A percentile compares a stretch with the other conserved stretches of the same genome.
These are phyloP conservation scores for Clitocybe nebularis DNA, from an alignment of 1,284 basidiomycete species.

Conservation along the genomic window DNA sequence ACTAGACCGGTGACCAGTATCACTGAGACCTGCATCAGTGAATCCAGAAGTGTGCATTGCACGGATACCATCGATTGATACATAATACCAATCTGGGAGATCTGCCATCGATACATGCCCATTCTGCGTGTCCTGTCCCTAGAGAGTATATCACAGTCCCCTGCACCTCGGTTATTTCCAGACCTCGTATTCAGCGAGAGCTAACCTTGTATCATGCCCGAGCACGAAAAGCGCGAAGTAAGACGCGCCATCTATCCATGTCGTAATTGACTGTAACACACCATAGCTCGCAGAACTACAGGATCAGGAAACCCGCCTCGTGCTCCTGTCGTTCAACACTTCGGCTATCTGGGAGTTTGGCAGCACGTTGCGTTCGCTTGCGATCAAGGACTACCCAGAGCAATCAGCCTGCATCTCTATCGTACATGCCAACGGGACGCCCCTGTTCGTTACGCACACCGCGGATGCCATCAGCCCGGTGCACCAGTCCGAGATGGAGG, in stretches of 20 bases:
- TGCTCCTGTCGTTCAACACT: constrained; percentile 10
- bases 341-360: constrained; percentile 12
- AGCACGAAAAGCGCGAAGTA: constrained; percentile 12
- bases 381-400: constrained; percentile 13
- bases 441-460: constrained; percentile 11
- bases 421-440: constrained; percentile 7
- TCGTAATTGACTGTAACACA: not conserved
- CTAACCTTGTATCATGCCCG: constrained; percentile 5
- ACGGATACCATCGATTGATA: too few relatives aligned
- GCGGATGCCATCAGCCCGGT: constrained; percentile 9
- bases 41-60: too few relatives aligned
- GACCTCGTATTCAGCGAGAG: not conserved
- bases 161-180: not conserved
- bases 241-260: not conserved
- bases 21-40: too few relatives aligned
- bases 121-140: not conserved
- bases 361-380: constrained; percentile 10
- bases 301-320: constrained; percentile 11
- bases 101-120: not conserved
- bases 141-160: too few relatives aligned
- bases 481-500: constrained; percentile 7
- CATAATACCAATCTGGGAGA: too few relatives aligned
- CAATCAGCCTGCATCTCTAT: constrained; percentile 11
- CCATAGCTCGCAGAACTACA: constrained; percentile 8
- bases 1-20: too few relatives aligned